Conservation (phyloP, 805 yeast species). For the Pachysolen tannophilus region DNA sequence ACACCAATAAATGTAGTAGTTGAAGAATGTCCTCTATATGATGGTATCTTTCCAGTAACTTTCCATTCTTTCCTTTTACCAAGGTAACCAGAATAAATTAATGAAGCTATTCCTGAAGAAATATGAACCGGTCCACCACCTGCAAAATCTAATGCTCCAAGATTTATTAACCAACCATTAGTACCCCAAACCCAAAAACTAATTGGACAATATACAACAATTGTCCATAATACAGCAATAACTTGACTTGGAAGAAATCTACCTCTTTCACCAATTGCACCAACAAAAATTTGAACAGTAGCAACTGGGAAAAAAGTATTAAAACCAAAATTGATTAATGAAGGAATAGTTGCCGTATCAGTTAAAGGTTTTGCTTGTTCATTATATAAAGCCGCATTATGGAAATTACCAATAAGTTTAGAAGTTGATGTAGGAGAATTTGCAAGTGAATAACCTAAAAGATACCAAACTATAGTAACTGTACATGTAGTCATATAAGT, state of each 20-base stretch:
- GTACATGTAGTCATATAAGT: conserved; percentile 32
- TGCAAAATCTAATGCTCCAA: conserved; percentile 40
- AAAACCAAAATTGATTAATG: conserved; percentile 35
- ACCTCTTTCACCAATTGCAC: conserved; percentile 37
- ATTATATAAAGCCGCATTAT: conserved; percentile 30
- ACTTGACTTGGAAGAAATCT: conserved; percentile 31
- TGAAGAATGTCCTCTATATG: conserved; percentile 27
- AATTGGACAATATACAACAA: conserved; percentile 36
- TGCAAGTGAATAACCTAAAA: conserved; percentile 38
- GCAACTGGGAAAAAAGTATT: conserved; percentile 40
- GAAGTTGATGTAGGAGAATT: conserved; percentile 24
- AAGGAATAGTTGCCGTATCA: conserved; percentile 41
- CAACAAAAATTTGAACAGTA: conserved; percentile 39
- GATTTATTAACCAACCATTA: conserved; percentile 34
- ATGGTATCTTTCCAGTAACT: conserved; percentile 21
- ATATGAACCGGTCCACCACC: conserved; percentile 45
- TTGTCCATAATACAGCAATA: conserved; percentile 31
- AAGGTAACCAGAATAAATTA: conserved; percentile 32
- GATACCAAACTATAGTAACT: conserved; percentile 33
- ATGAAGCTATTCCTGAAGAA: conserved; percentile 33
- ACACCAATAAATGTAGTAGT: conserved; percentile 34
- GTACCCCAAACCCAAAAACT: conserved; percentile 41
- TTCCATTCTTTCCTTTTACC: conserved; percentile 26
- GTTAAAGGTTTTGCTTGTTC: conserved; percentile 30
- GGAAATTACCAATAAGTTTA: conserved; percentile 26